Percentiles rank a stretch among this genome's conserved stretches.
Evolutionary conservation across 768 basidiomycete genomes (phyloP).

Genomic region (Tylopilus rubrobrunneus): DNA sequence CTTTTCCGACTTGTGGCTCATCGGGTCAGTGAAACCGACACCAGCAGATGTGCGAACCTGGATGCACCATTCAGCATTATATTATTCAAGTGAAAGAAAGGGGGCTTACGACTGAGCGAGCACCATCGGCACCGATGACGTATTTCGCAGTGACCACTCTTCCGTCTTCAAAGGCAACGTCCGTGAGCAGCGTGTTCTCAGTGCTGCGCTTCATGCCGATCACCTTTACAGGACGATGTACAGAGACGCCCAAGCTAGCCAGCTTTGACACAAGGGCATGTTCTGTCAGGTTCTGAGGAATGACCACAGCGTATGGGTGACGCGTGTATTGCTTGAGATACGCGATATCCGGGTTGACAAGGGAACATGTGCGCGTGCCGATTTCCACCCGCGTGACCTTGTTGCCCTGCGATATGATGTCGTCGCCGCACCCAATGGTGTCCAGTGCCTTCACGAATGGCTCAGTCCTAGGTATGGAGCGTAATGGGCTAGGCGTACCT

Average conservation of each 20-base stretch:
- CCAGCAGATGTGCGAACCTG: constrained; percentile 44
- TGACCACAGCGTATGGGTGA: constrained; percentile 40
- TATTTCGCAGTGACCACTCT: constrained; percentile 41
- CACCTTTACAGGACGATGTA: constrained; percentile 39
- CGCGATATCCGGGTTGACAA: constrained; percentile 22
- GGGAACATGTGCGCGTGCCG: too few species aligned
- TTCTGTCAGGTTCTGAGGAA: constrained; percentile 49
- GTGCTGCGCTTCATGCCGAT: constrained; percentile 33
- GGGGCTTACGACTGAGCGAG: constrained; percentile 39
- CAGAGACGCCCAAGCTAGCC: constrained; percentile 28
- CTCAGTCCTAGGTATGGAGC: not conserved
- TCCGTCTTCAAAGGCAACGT: constrained; percentile 48
- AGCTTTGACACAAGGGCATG: constrained; percentile 35
- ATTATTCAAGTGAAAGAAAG: not conserved
- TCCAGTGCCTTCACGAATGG: constrained; percentile 30
- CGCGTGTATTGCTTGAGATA: constrained; percentile 39
- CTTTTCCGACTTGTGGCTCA: constrained; percentile 25
- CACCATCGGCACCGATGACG: constrained; percentile 52
- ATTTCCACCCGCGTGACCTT: constrained; percentile 12
- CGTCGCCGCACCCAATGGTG: constrained; percentile 38
- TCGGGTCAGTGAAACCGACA: constrained; percentile 44
- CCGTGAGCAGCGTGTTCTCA: constrained; percentile 26
- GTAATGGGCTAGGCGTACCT: constrained; percentile 28
- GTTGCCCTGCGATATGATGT: constrained; percentile 37
- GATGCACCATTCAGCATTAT: not conserved